Conservation (phyloP, 306 rosid species). For the Prunus campanulata region DNA sequence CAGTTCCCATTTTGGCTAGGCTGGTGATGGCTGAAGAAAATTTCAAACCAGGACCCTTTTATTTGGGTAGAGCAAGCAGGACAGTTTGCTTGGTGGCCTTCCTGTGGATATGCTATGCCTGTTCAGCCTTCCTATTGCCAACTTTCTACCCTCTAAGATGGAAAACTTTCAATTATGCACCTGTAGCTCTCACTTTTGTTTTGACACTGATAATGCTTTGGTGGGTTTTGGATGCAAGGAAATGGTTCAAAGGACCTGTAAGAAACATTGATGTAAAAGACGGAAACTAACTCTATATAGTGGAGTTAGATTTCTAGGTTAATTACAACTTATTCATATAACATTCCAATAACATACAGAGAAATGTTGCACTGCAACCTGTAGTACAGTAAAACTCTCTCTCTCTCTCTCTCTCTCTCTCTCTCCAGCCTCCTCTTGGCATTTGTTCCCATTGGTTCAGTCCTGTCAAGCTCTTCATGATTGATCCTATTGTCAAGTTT, state of each 20-base stretch:
- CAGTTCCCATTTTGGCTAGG: slow-evolving; percentile 25
- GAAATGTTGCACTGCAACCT: no score
- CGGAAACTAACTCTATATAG: not conserved
- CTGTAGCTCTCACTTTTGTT: slow-evolving; percentile 6
- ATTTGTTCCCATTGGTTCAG: no score
- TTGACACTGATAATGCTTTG: slow-evolving; percentile 23
- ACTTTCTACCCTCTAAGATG: slow-evolving; percentile 14
- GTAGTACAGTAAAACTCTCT: no score
- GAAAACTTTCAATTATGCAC: slow-evolving; percentile 25
- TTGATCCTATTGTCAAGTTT: no score
- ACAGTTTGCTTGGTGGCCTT: slow-evolving; percentile 25
- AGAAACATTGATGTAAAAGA: slow-evolving; percentile 19
- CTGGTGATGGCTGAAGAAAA: slow-evolving; percentile 23
- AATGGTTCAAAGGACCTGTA: slow-evolving; percentile 35
- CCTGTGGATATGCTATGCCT: slow-evolving; percentile 26
- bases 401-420: no score
- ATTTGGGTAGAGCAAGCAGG: slow-evolving; percentile 26
- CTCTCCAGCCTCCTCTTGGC: no score
- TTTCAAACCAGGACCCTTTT: slow-evolving; percentile 29
- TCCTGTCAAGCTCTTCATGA: no score
- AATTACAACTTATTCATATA: no score
- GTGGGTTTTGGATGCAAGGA: slow-evolving; percentile 28
- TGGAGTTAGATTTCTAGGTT: no score
- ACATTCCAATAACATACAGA: no score
- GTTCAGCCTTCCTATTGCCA: slow-evolving; percentile 25